Base-by-base conservation (phyloP, 75 land plant species). In the Pinus taeda region DNA sequence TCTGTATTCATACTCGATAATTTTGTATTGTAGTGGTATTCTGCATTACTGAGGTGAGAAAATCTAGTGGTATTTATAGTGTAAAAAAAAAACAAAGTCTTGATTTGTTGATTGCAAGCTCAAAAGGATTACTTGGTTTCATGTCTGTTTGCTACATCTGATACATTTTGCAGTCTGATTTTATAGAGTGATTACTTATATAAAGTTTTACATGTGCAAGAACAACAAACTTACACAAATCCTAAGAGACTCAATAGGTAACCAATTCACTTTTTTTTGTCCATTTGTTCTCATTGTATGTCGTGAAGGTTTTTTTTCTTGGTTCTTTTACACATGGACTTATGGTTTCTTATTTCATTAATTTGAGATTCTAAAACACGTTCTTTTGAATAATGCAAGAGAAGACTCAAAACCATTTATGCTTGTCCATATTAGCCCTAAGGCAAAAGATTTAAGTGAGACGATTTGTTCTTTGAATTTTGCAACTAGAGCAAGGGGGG, bases 181-280 rank as follows among this genome's bases (percentile, higher is more conserved):
- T 42, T 37, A 67, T 8, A 67, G 0, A 39, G 6, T 21, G 20
- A 36, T 22, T 67, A 45, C 71, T 67, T 17, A 69, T 67, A 21
- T 17, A 11, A 69, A 15, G 22, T 60, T 74, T 69, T 69, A 8
- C 36, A n/a, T 55, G 18, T 74, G 71, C 91, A 90, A 90, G 79
- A 90, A 90, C 67, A 90, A 90, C 91, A 90, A 90, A 79, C 86
- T 90, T 15, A 90, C 92, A 17, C 92, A 88, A 83, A 77, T 90
- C 59, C 84, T 90, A 11, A 80, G 84, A 65, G 92, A 88, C 72
- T 88, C 85, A 56, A 78, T 90, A 26, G 92, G 92, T 90, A 81
- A 79, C 0, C 9, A 18, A 29, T 14, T 6, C 33, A 2, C 33
- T 33, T 4, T 59, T 26, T 67, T 21, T 39, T 60, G 53, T 55